These are phyloP conservation scores for Naematelia encephala DNA, from an alignment of 768 basidiomycete genomes.

Conservation along the genomic window DNA sequence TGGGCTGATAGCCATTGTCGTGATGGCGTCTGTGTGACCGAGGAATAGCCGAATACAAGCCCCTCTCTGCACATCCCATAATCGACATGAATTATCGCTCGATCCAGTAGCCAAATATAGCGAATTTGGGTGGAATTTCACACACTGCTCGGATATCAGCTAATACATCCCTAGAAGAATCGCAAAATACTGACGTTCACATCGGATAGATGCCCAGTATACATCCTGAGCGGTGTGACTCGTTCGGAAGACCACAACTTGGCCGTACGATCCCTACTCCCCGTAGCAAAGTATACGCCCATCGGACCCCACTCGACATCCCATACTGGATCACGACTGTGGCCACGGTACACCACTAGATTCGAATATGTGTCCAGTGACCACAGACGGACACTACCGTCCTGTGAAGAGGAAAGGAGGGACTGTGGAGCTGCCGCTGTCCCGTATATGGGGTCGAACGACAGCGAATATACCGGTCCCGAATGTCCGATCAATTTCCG, in stretches of 20 bases:
- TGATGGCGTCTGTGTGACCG: slow-evolving; percentile 86
- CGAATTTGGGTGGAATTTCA: slow-evolving; percentile 96
- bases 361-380: slow-evolving; percentile 92
- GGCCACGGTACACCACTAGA: slow-evolving; percentile 88
- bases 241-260: slow-evolving; percentile 95
- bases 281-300: slow-evolving; percentile 97
- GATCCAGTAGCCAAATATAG: slow-evolving; percentile 96
- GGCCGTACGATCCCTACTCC: slow-evolving; percentile 87
- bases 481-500: slow-evolving; percentile 97
- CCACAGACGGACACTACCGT: slow-evolving; percentile 87
- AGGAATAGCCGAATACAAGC: slow-evolving; percentile 91
- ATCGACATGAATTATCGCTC: slow-evolving; percentile 87
- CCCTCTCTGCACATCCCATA: slow-evolving; percentile 98
- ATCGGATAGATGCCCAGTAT: slow-evolving; percentile 93
- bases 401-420: slow-evolving; percentile 86
- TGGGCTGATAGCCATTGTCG: slow-evolving; percentile 81
- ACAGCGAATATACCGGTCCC: slow-evolving; percentile 89
- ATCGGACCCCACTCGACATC: slow-evolving; percentile 98
- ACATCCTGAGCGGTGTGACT: slow-evolving; percentile 77
- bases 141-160: slow-evolving; percentile 60
- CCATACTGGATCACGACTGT: slow-evolving; percentile 91
- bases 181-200: slow-evolving; percentile 73
- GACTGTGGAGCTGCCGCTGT: slow-evolving; percentile 80
- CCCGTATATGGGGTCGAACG: slow-evolving; percentile 87
- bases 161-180: background rate